These are phyloP conservation scores for Skeletonema costatum DNA, from an alignment of 108 stramenopile species.

Conservation along the genomic window DNA sequence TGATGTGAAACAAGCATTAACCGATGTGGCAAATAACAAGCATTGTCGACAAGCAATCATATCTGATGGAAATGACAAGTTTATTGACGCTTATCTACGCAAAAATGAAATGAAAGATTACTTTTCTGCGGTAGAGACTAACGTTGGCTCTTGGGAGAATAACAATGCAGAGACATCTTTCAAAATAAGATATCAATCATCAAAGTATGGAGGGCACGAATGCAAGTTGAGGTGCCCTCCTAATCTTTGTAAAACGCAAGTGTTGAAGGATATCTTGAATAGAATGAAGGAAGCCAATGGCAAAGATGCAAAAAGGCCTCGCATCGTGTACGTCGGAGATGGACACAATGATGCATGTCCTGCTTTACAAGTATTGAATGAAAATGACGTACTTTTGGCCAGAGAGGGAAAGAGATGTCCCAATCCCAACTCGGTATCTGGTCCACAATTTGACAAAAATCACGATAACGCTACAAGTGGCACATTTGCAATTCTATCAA, in stretches of 20 bases:
- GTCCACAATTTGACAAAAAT: constrained; percentile 21
- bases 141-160: constrained; percentile 22
- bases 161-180: constrained; percentile 2
- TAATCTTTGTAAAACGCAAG: constrained; percentile 51
- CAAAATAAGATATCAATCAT: constrained; percentile 34
- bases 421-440: constrained; percentile 33
- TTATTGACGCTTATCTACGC: constrained; percentile 36
- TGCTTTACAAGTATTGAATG: constrained; percentile 33
- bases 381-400: constrained; percentile 40
- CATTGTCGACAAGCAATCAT: constrained; percentile 40
- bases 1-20: constrained; percentile 26
- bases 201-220: constrained; percentile 42
- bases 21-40: constrained; percentile 6
- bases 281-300: background rate
- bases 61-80: constrained; percentile 47
- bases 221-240: constrained; percentile 33
- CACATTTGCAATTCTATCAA: constrained; percentile 22
- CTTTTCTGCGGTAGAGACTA: constrained; percentile 39
- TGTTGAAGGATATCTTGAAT: constrained; percentile 22
- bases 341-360: constrained; percentile 54
- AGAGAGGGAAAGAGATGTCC: constrained; percentile 17
- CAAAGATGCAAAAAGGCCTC: constrained; percentile 7
- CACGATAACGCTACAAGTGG: background rate
- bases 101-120: constrained; percentile 25
- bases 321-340: constrained; percentile 47